Evolutionary conservation across 2,329 filamentous ascomycete genomes (phyloP).

Genomic region (Botrytis paeoniae): DNA sequence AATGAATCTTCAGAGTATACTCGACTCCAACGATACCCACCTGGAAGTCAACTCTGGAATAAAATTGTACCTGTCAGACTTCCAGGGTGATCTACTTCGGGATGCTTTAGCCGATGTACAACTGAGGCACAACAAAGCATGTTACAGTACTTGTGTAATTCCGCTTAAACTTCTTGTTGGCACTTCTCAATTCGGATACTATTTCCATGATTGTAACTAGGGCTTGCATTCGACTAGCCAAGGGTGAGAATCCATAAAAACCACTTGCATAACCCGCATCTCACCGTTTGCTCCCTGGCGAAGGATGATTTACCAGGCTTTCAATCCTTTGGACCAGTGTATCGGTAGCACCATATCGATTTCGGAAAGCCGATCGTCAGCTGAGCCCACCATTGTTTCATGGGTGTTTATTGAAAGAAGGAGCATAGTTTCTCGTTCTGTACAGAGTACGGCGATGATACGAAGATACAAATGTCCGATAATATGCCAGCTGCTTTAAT

Average conservation of each 20-base stretch:
- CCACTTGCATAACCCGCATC: slow-evolving; percentile 2
- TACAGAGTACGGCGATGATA: neutral
- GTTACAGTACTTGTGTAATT: neutral
- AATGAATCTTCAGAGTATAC: neutral
- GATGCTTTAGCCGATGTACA: neutral
- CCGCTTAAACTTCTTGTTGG: neutral
- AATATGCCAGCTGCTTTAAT: neutral
- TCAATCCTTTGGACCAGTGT: slow-evolving; percentile 1
- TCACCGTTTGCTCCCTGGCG: neutral
- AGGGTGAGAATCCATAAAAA: neutral
- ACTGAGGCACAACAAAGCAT: neutral
- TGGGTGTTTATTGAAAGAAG: neutral
- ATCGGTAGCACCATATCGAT: slow-evolving; percentile 6
- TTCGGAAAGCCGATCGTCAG: neutral
- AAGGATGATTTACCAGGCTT: neutral
- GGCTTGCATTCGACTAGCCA: neutral
- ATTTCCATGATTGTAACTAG: neutral
- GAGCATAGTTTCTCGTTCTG: neutral
- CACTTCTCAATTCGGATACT: neutral
- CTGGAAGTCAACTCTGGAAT: neutral
- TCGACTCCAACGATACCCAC: slow-evolving; percentile 7
- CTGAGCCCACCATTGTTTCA: neutral
- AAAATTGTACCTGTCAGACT: slow-evolving; percentile 12
- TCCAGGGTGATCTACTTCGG: neutral
- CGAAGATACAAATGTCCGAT: neutral